Evolutionary conservation across 495 filamentous ascomycete genomes (phyloP).

Genomic region (Melanomma pulvis-pyrius): DNA sequence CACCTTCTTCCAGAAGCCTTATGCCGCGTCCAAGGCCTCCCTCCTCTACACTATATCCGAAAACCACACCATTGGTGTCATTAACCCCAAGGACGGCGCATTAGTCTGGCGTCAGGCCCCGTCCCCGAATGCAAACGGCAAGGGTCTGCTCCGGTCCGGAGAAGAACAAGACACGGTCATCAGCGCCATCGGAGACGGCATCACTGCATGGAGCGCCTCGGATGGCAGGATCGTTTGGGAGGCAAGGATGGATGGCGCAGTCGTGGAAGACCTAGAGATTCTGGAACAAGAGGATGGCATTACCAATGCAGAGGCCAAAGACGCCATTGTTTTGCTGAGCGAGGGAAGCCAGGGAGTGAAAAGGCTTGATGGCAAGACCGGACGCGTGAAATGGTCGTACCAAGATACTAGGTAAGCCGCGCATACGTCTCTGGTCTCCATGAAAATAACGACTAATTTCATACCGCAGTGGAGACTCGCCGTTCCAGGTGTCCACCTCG

Average conservation of each 20-base stretch:
- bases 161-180: conserved; percentile 75
- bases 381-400: conserved; percentile 77
- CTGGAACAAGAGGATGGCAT: conserved; percentile 67
- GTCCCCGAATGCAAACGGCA: conserved; percentile 31
- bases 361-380: conserved; percentile 71
- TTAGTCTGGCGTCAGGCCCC: conserved; percentile 85
- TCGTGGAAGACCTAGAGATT: conserved; percentile 78
- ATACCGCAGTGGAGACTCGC: conserved; percentile 61
- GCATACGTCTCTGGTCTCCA: neutral
- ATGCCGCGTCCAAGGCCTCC: conserved; percentile 76
- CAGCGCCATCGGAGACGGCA: conserved; percentile 64
- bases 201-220: conserved; percentile 82
- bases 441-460: conserved; percentile 35
- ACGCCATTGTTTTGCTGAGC: conserved; percentile 70
- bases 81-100: conserved; percentile 83
- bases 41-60: conserved; percentile 90
- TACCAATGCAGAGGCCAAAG: conserved; percentile 54
- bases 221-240: conserved; percentile 80
- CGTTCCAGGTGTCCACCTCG: conserved; percentile 79
- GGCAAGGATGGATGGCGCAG: conserved; percentile 55
- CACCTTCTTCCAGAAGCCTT: conserved; percentile 93
- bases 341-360: conserved; percentile 60
- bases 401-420: conserved; percentile 59
- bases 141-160: conserved; percentile 67
- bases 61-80: conserved; percentile 76